These are phyloP conservation scores for Dujonia santamariae DNA, from an alignment of 1,139 yeast genomes.

Conservation along the genomic window DNA sequence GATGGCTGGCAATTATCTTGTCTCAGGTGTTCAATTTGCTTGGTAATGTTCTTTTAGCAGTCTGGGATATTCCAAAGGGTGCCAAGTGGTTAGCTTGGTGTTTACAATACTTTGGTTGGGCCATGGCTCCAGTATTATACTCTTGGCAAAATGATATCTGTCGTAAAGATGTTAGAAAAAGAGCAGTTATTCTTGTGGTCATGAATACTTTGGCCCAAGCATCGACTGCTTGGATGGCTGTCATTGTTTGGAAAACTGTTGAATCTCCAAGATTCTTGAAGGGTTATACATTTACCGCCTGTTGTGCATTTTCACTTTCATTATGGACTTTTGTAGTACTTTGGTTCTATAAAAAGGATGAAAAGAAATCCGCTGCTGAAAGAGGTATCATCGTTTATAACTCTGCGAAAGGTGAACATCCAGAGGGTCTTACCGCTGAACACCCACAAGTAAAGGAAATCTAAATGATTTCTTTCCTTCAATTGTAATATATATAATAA, in stretches of 20 bases:
- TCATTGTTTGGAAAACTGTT: slow-evolving; percentile 47
- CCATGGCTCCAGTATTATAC: slow-evolving; percentile 48
- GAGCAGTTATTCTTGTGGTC: slow-evolving; percentile 42
- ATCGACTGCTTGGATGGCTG: slow-evolving; percentile 43
- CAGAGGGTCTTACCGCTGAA: too few relatives aligned
- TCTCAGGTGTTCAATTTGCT: slow-evolving; percentile 47
- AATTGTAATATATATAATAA: too few relatives aligned
- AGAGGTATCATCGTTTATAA: slow-evolving; percentile 53
- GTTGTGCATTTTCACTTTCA: slow-evolving; percentile 47
- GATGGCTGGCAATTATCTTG: slow-evolving; percentile 56
- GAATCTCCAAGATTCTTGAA: slow-evolving; percentile 39
- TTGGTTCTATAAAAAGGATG: slow-evolving; percentile 57
- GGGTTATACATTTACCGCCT: slow-evolving; percentile 48
- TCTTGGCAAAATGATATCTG: slow-evolving; percentile 47
- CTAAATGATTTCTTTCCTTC: too few relatives aligned
- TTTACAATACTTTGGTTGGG: slow-evolving; percentile 47
- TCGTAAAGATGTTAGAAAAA: slow-evolving; percentile 40
- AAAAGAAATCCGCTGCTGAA: slow-evolving; percentile 45
- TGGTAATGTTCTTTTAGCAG: slow-evolving; percentile 42
- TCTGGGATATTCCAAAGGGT: slow-evolving; percentile 43
- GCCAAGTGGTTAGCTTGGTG: slow-evolving; percentile 51
- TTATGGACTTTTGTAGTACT: slow-evolving; percentile 55
- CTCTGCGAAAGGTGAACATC: slow-evolving; percentile 20
- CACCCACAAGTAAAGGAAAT: too few relatives aligned
- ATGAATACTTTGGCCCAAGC: slow-evolving; percentile 46